Evolutionary conservation across 192 early-diverging fungal genomes (phyloP).

Genomic region (Entomortierella beljakovae): DNA sequence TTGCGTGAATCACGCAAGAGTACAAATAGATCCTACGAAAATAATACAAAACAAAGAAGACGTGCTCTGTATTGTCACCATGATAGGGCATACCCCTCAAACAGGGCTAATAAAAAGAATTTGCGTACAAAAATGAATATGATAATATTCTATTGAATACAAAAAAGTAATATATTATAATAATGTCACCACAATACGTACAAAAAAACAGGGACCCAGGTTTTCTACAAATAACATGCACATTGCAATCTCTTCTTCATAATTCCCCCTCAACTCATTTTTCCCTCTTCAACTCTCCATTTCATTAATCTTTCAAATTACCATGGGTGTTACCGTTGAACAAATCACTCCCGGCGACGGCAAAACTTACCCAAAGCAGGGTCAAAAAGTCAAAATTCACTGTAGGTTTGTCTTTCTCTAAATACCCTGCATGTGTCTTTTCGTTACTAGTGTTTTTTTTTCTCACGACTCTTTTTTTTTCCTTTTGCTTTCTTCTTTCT

Average conservation of each 20-base stretch:
- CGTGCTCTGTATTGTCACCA: not conserved
- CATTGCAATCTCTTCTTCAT: not conserved
- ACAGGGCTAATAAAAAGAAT: not conserved
- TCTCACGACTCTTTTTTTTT: not conserved
- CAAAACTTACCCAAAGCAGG: slow-evolving; percentile 54
- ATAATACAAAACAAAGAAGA: not conserved
- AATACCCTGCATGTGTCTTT: too few relatives aligned
- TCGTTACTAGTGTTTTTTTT: slow-evolving; percentile 24
- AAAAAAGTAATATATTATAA: slow-evolving; percentile 1
- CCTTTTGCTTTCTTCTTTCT: not conserved
- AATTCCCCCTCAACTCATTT: not conserved
- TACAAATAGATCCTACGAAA: not conserved
- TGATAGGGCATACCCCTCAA: not conserved
- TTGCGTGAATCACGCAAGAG: not conserved
- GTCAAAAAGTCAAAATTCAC: slow-evolving; percentile 70
- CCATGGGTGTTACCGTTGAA: slow-evolving; percentile 40
- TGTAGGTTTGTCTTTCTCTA: slow-evolving; percentile 59
- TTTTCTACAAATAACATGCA: not conserved
- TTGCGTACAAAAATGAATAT: not conserved
- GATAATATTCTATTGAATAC: not conserved
- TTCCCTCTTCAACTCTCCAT: not conserved
- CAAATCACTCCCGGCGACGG: slow-evolving; percentile 24
- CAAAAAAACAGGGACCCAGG: not conserved
- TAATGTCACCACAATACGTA: too few relatives aligned
- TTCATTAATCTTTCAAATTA: too few relatives aligned